Conservation (phyloP, 2,329 filamentous ascomycete species). For the Acrodontium crateriforme region DNA sequence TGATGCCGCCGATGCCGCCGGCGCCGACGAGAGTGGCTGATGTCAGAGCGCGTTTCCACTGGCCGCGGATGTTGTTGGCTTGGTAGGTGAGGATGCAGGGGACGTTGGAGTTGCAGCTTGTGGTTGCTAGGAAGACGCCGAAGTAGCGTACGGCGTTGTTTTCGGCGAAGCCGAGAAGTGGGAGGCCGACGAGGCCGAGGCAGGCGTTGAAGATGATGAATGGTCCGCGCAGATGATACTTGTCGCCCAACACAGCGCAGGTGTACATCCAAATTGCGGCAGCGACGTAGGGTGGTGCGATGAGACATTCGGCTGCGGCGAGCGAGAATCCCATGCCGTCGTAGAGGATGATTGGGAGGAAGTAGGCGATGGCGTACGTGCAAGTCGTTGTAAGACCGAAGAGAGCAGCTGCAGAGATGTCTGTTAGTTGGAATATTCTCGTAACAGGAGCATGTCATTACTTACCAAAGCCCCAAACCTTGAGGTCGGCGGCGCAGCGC, state of each 20-base stretch:
- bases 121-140: constrained; percentile 25
- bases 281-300: constrained; percentile 21
- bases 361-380: constrained; percentile 23
- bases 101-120: constrained; percentile 38
- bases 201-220: constrained; percentile 22
- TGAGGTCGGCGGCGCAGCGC: constrained; percentile 30
- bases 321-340: constrained; percentile 22
- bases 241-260: constrained; percentile 18
- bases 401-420: constrained; percentile 40
- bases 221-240: constrained; percentile 21
- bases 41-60: constrained; percentile 76
- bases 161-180: constrained; percentile 20
- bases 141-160: constrained; percentile 19
- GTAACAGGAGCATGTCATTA: too few species aligned
- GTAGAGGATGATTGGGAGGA: constrained; percentile 25
- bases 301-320: constrained; percentile 18
- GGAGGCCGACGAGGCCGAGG: constrained; percentile 20
- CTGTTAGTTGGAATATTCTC: too few species aligned
- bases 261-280: constrained; percentile 23
- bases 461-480: constrained; percentile 17
- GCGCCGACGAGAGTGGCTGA: constrained; percentile 63
- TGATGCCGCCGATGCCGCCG: constrained; percentile 65
- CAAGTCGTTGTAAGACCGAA: constrained; percentile 47
- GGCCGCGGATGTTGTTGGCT: constrained; percentile 75
- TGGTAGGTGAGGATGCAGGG: constrained; percentile 66